Conservation (phyloP, 257 asterid species). For the Cordia subcordata region DNA sequence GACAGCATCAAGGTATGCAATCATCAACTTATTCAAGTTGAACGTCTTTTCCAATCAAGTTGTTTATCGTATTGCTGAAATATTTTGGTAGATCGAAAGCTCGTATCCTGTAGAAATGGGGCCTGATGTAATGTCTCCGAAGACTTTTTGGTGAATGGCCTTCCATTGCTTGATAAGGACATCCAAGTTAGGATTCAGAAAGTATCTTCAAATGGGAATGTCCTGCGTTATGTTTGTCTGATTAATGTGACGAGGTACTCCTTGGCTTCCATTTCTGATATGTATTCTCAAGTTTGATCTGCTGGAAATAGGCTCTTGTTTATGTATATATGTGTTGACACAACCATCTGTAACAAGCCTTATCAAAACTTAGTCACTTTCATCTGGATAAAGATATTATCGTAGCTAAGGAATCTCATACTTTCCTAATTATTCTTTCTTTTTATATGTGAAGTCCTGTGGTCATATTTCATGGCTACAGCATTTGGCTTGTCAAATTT, state of each 20-base stretch:
- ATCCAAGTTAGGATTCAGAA: constrained; percentile 45
- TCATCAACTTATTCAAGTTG: constrained; percentile 1
- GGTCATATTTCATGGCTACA: no score
- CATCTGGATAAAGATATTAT: no score
- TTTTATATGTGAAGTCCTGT: no score
- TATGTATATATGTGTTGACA: no score
- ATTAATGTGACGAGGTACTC: constrained; percentile 68
- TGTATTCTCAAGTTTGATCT: constrained; percentile 1
- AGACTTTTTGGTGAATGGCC: constrained; percentile 66
- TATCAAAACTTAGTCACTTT: no score
- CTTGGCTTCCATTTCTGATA: not conserved
- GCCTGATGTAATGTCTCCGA: constrained; percentile 73
- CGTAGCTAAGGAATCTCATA: no score
- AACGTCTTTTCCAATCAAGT: not conserved
- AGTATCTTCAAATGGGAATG: constrained; percentile 79
- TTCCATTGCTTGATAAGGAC: constrained; percentile 62
- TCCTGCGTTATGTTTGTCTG: constrained; percentile 81
- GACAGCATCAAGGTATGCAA: constrained; percentile 63
- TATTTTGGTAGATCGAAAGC: constrained; percentile 66
- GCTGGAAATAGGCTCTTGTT: not conserved
- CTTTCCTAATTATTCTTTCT: no score
- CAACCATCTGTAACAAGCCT: no score
- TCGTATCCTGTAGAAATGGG: constrained; percentile 82
- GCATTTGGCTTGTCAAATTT: no score
- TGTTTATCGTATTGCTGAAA: not conserved